Percentiles rank a stretch among this genome's conserved stretches.
These are phyloP conservation scores for Talinum fruticosum DNA, from an alignment of 148 eudicot genomes.

Conservation along the genomic window DNA sequence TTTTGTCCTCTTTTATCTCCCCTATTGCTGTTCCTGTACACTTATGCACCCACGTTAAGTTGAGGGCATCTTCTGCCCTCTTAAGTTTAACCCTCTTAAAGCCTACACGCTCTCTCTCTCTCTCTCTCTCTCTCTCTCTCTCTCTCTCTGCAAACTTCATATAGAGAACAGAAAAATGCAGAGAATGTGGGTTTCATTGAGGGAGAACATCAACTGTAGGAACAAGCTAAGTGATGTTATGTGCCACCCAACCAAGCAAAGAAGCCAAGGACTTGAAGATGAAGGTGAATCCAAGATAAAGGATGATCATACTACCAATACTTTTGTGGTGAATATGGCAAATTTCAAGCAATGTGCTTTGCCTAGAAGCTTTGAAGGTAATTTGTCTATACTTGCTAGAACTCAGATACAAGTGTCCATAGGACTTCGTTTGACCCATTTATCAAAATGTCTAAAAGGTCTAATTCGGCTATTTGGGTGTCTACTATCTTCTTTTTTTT, in stretches of 20 bases:
- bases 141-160: not conserved
- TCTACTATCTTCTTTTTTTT: no score
- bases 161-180: constrained; percentile 13
- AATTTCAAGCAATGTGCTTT: constrained; percentile 8
- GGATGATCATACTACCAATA: not conserved
- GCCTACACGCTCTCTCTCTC: not conserved
- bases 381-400: not conserved
- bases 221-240: constrained; percentile 22
- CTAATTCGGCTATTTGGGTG: not conserved
- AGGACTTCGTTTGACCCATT: not conserved
- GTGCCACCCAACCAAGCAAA: constrained; percentile 11
- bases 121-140: not conserved
- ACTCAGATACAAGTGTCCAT: not conserved
- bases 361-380: constrained; percentile 21
- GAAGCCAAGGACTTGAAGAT: not conserved
- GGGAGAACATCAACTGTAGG: constrained; percentile 28
- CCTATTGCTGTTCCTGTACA: not conserved
- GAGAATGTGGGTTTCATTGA: constrained; percentile 35
- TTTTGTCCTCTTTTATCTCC: constrained; percentile 13
- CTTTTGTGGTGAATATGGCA: not conserved
- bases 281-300: not conserved
- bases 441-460: not conserved
- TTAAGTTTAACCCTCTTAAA: not conserved
- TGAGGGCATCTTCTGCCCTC: constrained; percentile 3
- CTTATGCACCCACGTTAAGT: not conserved